These are phyloP conservation scores for Solanum hybrid DNA, from an alignment of 305 asterid genomes.

Conservation along the genomic window DNA sequence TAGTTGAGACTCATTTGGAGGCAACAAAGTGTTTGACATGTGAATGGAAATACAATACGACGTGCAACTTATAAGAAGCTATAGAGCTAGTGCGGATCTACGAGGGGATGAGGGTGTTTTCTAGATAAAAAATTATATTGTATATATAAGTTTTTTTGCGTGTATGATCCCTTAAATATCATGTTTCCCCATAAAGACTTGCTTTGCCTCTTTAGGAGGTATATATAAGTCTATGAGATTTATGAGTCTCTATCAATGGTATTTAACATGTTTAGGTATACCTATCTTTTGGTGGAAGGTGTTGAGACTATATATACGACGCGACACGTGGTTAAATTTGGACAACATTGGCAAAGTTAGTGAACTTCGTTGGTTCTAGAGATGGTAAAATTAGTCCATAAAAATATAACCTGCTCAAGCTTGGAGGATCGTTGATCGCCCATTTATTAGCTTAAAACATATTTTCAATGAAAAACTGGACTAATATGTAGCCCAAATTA, in stretches of 20 bases:
- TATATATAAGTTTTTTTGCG: background rate
- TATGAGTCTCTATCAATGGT: background rate
- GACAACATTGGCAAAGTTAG: background rate
- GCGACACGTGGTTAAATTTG: background rate
- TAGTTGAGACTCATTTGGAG: background rate
- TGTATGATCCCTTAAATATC: background rate
- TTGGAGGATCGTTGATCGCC: background rate
- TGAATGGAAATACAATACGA: background rate
- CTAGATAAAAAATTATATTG: background rate
- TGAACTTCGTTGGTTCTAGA: background rate
- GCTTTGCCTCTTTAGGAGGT: background rate
- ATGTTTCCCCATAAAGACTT: background rate
- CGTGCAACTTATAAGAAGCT: background rate
- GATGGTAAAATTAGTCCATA: background rate
- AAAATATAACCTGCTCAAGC: background rate
- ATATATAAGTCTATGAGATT: background rate
- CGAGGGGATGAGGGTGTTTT: background rate
- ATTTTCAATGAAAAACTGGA: background rate
- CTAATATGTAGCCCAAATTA: background rate
- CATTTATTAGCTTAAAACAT: background rate
- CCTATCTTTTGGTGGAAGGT: background rate
- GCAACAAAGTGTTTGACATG: background rate
- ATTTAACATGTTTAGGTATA: background rate
- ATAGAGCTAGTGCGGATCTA: background rate
- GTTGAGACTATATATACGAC: background rate